These are phyloP conservation scores for Skeletonema menzelii DNA, from an alignment of 108 stramenopile species.

Conservation along the genomic window DNA sequence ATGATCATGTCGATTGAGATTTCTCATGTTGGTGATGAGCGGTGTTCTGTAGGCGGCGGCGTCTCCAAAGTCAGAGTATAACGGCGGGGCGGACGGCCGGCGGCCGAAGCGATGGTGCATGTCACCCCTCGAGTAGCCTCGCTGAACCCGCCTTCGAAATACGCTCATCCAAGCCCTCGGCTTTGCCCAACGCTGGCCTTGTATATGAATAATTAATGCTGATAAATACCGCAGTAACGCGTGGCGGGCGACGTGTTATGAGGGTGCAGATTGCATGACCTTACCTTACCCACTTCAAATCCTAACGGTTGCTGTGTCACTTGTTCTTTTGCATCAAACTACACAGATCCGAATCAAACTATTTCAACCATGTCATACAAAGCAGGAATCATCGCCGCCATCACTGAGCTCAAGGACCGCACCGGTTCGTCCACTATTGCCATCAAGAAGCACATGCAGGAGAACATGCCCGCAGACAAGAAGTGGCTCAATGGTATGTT, in stretches of 20 bases:
- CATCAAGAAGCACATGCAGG: constrained; percentile 59
- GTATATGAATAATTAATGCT: neutral
- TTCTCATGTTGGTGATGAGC: neutral
- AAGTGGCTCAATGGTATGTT: constrained; percentile 68
- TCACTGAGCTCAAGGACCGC: constrained; percentile 54
- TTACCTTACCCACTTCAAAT: neutral
- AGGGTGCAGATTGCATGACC: neutral
- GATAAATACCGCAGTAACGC: neutral
- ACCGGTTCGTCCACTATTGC: constrained; percentile 46
- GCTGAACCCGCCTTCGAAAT: neutral
- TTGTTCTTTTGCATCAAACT: neutral
- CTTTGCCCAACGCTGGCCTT: neutral
- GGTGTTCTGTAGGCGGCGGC: neutral
- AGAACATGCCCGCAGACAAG: constrained; percentile 54
- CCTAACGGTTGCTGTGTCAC: neutral
- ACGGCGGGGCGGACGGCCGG: neutral
- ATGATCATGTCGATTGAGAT: neutral
- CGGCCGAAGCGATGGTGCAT: neutral
- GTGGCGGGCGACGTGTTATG: neutral
- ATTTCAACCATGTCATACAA: constrained; percentile 56
- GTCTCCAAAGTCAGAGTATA: neutral
- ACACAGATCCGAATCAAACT: neutral
- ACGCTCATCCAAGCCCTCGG: neutral
- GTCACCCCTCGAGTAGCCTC: neutral
- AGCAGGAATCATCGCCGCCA: constrained; percentile 54